These are phyloP conservation scores for Syzygium malaccense DNA, from an alignment of 441 rosid species.

Conservation along the genomic window DNA sequence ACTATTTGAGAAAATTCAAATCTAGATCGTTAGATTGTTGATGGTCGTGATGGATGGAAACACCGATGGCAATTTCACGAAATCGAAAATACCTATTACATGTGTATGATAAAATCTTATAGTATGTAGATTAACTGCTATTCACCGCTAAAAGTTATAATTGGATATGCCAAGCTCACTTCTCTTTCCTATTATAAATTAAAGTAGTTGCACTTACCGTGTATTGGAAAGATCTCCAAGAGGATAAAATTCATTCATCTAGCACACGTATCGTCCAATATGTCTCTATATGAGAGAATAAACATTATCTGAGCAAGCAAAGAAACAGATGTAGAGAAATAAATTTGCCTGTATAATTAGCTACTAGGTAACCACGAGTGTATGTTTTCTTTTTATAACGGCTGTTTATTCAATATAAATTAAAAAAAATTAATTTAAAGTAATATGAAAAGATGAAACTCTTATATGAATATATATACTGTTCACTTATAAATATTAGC, in stretches of 20 bases:
- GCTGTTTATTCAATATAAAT: neutral
- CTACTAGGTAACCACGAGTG: accelerated
- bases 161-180: accelerated
- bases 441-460: neutral
- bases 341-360: neutral
- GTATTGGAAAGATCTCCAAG: neutral
- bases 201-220: accelerated
- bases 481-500: neutral
- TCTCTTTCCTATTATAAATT: neutral
- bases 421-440: neutral
- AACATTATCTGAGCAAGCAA: accelerated
- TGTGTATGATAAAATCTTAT: too few species aligned
- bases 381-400: neutral
- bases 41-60: neutral
- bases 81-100: neutral
- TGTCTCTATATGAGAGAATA: too few species aligned
- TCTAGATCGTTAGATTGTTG: neutral
- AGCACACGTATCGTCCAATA: too few species aligned
- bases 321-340: neutral
- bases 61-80: too few species aligned
- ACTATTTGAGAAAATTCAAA: neutral
- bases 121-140: too few species aligned
- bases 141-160: too few species aligned
- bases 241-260: neutral
- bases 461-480: neutral